Base-by-base conservation (phyloP, 495 filamentous ascomycete species). In the Penicillium paxilli region DNA sequence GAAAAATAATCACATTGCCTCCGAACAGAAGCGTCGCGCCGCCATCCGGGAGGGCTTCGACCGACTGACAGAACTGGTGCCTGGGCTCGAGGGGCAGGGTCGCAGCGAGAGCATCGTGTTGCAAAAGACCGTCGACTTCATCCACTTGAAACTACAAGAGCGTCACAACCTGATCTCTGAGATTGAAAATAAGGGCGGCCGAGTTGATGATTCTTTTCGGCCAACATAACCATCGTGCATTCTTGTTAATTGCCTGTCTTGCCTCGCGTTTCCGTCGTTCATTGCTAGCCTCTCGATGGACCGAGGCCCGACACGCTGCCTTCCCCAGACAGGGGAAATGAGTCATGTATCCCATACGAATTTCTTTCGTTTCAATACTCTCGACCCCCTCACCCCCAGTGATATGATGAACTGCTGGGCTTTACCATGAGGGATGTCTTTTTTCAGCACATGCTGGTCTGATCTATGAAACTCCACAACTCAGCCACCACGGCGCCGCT, bases 41-140 rank as follows among this genome's bases (percentile, higher is more conserved):
- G 87, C 87, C 4, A 96, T 97, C 54, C 83, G 92, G 24, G 83
- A 88, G 25, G 90, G 87, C n/a, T 96, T 94, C 58, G 92, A 96
- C 69, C 78, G 83, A 17, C 78, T 97, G 2, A 87, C 88, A n/a
- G 81, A 85, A 40, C 77, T 93, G 35, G 90, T 96, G 16, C 92
- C 92, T 0, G 92, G 90, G 0, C 69, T 92, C 14, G 84, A 89
- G 63, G 92, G 92, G 6, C 87, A 91, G 64, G 91, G 87, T 0
- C 81, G 91, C 28, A 94, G 90, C 58, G 92, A 97, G 73, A 88
- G 87, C 37, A 77, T 90, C 20, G 91, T 97, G 14, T 75, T 97
- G 16, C 82, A 84, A 49, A 85, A 84, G 60, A 91, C 90, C 0
- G 81, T 92, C 3, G 83, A 86, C 19, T 89, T 84, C 64, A 87